Evolutionary conservation across 352 stramenopile species (phyloP).

Genomic region (Globisporangium perplexum): DNA sequence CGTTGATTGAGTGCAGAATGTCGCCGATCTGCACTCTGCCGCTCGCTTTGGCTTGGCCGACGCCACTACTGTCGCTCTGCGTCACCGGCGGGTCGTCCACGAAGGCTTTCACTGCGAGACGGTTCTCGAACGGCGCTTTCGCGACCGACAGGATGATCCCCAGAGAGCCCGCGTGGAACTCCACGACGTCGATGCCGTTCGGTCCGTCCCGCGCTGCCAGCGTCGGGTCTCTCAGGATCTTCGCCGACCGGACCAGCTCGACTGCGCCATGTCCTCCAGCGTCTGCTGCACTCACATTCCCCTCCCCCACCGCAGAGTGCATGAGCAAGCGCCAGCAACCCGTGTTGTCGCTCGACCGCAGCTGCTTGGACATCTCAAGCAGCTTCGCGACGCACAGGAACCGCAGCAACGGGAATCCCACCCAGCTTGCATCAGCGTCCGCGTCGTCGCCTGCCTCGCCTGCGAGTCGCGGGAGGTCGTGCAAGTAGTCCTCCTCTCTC

Average conservation of each 20-base stretch:
- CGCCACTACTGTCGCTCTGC: slow-evolving; percentile 9
- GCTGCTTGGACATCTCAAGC: slow-evolving; percentile 41
- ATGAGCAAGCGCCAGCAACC: slow-evolving; percentile 73
- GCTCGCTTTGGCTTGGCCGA: slow-evolving; percentile 57
- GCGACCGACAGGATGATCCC: slow-evolving; percentile 65
- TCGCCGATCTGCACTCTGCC: slow-evolving; percentile 58
- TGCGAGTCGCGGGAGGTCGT: slow-evolving; percentile 28
- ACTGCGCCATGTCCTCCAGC: slow-evolving; percentile 13
- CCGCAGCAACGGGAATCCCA: slow-evolving; percentile 60
- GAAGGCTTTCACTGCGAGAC: slow-evolving; percentile 77
- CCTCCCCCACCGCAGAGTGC: slow-evolving; percentile 23
- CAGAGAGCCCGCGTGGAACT: slow-evolving; percentile 56
- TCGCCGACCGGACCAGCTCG: slow-evolving; percentile 41
- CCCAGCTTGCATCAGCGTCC: slow-evolving; percentile 19
- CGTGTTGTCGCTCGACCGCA: slow-evolving; percentile 58
- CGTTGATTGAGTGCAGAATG: slow-evolving; percentile 78
- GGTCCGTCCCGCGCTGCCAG: slow-evolving; percentile 22
- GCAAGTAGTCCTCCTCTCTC: slow-evolving; percentile 29
- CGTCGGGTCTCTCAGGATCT: slow-evolving; percentile 58
- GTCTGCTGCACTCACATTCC: slow-evolving; percentile 14
- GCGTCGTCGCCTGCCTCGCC: slow-evolving; percentile 6
- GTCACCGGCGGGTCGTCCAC: slow-evolving; percentile 25
- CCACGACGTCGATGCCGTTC: slow-evolving; percentile 44
- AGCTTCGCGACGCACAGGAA: slow-evolving; percentile 67
- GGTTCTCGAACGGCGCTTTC: slow-evolving; percentile 35